These are phyloP conservation scores for Solanum dulcamara DNA, from an alignment of 257 asterid genomes.

Conservation along the genomic window DNA sequence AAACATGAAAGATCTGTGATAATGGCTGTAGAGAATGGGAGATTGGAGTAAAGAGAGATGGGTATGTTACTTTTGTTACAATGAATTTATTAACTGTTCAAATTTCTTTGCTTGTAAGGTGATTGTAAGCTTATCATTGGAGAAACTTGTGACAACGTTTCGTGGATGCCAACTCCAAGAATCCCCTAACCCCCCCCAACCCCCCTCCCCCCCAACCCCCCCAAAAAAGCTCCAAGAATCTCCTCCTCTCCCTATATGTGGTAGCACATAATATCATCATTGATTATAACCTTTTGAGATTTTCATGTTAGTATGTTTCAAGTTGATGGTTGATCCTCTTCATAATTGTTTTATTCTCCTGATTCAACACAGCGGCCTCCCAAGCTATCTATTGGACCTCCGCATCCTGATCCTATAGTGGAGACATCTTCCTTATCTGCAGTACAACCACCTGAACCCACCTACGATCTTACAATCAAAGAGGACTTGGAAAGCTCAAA, in stretches of 20 bases:
- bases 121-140: not conserved
- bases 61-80: not conserved
- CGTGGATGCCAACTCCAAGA: not conserved
- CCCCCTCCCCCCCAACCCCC: no score
- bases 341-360: constrained; percentile 5
- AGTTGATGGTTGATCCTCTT: not conserved
- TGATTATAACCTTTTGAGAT: not conserved
- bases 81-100: not conserved
- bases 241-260: not conserved
- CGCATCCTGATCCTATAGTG: constrained; percentile 95
- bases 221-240: not conserved
- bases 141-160: not conserved
- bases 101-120: not conserved
- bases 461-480: constrained; percentile 62
- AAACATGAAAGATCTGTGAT: not conserved
- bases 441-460: constrained; percentile 95
- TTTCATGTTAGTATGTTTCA: not conserved
- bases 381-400: constrained; percentile 76
- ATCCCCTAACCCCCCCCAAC: not conserved
- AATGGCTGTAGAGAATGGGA: not conserved
- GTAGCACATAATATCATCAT: not conserved
- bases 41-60: not conserved
- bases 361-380: constrained; percentile 65
- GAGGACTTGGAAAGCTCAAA: constrained; percentile 69
- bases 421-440: constrained; percentile 95